A percentile compares a stretch with the other conserved stretches of the same genome.
These are phyloP conservation scores for Zygosaccharomyces pseudobailii DNA, from an alignment of 1,139 yeast species.

Conservation along the genomic window DNA sequence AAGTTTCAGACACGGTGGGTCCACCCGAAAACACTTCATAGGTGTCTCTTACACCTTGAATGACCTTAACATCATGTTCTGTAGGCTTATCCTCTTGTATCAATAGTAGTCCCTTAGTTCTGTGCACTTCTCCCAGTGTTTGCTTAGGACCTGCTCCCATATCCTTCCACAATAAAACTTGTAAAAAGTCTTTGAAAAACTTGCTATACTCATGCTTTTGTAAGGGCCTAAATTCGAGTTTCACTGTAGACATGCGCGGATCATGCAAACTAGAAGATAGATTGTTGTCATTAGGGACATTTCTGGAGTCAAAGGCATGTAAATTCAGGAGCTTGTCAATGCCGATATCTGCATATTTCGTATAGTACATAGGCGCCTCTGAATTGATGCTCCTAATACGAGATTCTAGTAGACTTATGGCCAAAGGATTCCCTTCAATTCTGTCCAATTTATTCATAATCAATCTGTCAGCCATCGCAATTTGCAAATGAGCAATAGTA, in stretches of 20 bases:
- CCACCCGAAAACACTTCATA: conserved; percentile 67
- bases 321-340: conserved; percentile 63
- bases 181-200: conserved; percentile 24
- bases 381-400: conserved; percentile 59
- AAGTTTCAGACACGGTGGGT: conserved; percentile 37
- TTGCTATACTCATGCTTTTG: conserved; percentile 19
- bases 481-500: conserved; percentile 84
- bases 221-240: conserved; percentile 26
- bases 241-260: conserved; percentile 46
- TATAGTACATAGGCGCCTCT: conserved; percentile 60
- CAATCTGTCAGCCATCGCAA: conserved; percentile 83
- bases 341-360: conserved; percentile 69
- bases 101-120: conserved; percentile 70
- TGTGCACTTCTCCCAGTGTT: conserved; percentile 54
- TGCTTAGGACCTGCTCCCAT: conserved; percentile 27
- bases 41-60: conserved; percentile 94
- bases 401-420: conserved; percentile 28
- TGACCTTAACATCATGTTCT: conserved; percentile 44
- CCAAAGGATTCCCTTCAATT: conserved; percentile 33
- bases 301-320: conserved; percentile 66
- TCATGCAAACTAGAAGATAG: conserved; percentile 40
- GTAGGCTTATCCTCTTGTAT: conserved; percentile 33
- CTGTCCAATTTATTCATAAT: conserved; percentile 73
- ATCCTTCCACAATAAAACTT: conserved; percentile 31
- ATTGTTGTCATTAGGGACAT: conserved; percentile 27